Conservation (phyloP, 495 filamentous ascomycete genomes). For the Xylaria longipes region DNA sequence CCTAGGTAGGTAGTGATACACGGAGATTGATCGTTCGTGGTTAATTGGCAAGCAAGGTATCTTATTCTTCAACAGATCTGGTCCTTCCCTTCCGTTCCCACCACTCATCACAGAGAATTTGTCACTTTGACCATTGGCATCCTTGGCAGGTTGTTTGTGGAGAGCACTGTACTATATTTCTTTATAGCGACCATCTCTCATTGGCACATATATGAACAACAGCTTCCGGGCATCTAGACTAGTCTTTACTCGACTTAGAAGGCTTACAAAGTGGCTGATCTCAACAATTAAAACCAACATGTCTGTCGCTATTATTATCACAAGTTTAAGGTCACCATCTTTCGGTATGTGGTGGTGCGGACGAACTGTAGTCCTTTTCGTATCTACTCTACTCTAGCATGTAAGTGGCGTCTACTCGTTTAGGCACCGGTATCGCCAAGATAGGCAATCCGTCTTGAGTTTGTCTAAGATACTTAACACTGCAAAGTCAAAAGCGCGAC, state of each 20-base stretch:
- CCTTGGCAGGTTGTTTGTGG: constrained; percentile 10
- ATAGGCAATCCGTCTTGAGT: constrained; percentile 12
- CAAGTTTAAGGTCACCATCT: not conserved
- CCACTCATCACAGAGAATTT: constrained; percentile 5
- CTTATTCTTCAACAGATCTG: constrained; percentile 6
- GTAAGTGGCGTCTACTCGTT: not conserved
- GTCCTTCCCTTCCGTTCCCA: constrained; percentile 12
- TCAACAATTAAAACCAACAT: not conserved
- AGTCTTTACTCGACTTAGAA: not conserved
- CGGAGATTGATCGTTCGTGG: not conserved
- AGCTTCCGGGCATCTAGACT: not conserved
- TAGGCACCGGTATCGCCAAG: constrained; percentile 5
- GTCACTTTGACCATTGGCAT: constrained; percentile 10
- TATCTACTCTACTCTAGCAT: not conserved
- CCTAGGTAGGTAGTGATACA: not conserved
- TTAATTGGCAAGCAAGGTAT: constrained; percentile 13
- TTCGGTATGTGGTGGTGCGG: not conserved
- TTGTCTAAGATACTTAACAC: not conserved
- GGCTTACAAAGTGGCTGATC: not conserved
- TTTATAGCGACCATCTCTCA: not conserved
- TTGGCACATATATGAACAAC: not conserved
- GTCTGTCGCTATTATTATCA: not conserved
- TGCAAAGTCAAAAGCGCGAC: not conserved
- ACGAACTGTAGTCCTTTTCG: not conserved
- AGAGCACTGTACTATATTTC: not conserved